Conservation (phyloP, 1,284 basidiomycete genomes). For the Ceratorhiza oryzae-sativae region DNA sequence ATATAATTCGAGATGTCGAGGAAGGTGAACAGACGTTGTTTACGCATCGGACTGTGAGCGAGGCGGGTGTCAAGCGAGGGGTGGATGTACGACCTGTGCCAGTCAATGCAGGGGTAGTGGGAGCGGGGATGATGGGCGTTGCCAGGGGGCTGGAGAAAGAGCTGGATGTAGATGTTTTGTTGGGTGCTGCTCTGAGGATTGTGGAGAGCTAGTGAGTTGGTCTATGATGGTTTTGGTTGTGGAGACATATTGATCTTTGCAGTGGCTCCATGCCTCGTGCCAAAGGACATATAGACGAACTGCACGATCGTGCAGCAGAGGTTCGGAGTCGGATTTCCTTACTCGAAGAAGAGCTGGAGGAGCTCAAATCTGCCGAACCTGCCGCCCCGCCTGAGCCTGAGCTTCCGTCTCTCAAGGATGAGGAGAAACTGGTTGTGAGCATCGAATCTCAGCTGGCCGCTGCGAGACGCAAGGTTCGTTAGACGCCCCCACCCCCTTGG, state of each 20-base stretch:
- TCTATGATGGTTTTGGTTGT: background rate
- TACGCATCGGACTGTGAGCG: slow-evolving; percentile 24
- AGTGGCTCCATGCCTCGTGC: slow-evolving; percentile 36
- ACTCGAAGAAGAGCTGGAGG: slow-evolving; percentile 33
- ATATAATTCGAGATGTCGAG: slow-evolving; percentile 30
- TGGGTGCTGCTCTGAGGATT: slow-evolving; percentile 11
- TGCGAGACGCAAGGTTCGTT: slow-evolving; percentile 8
- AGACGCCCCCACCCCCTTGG: too few species aligned
- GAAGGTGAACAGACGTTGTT: slow-evolving; percentile 31
- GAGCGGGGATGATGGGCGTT: background rate
- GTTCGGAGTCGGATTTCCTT: slow-evolving; percentile 26
- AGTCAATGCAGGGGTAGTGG: background rate
- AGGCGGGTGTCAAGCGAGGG: slow-evolving; percentile 4
- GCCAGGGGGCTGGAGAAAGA: background rate
- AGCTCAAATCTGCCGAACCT: slow-evolving; percentile 13
- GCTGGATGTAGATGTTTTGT: slow-evolving; percentile 26
- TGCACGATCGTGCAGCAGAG: slow-evolving; percentile 17
- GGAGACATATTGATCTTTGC: background rate
- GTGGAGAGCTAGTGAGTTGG: slow-evolving; percentile 26
- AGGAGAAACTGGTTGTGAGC: slow-evolving; percentile 16
- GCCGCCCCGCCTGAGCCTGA: background rate
- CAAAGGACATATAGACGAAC: slow-evolving; percentile 18
- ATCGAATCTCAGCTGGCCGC: slow-evolving; percentile 21
- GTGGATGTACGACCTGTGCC: slow-evolving; percentile 24
- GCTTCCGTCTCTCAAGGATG: slow-evolving; percentile 19